Conservation (phyloP, 208 protist species). For the Herpetomonas tarakana region DNA sequence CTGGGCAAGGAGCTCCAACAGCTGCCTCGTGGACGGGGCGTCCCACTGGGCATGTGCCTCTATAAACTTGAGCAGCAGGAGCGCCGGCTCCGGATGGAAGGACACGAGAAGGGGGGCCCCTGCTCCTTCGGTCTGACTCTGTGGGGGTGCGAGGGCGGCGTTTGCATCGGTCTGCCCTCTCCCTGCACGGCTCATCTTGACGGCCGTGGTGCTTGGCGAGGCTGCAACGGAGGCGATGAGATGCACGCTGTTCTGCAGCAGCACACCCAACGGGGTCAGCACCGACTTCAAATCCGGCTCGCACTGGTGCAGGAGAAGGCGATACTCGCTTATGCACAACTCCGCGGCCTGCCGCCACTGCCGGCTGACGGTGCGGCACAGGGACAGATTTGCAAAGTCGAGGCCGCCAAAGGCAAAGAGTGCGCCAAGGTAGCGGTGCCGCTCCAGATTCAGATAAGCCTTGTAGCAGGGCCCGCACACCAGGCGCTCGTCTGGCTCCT, state of each 20-base stretch:
- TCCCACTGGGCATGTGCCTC: slow-evolving; percentile 30
- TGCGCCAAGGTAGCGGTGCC: slow-evolving; percentile 55
- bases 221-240: slow-evolving; percentile 34
- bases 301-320: slow-evolving; percentile 55
- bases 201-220: slow-evolving; percentile 10
- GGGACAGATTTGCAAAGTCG: slow-evolving; percentile 50
- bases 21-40: slow-evolving; percentile 3
- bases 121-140: neutral
- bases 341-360: slow-evolving; percentile 71
- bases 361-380: slow-evolving; percentile 55
- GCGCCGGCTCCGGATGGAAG: slow-evolving; percentile 34
- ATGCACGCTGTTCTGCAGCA: slow-evolving; percentile 58
- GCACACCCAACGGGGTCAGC: slow-evolving; percentile 30
- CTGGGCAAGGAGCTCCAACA: neutral
- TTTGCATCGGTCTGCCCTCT: neutral
- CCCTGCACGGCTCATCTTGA: neutral
- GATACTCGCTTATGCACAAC: slow-evolving; percentile 74
- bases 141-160: neutral
- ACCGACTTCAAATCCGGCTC: slow-evolving; percentile 36
- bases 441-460: slow-evolving; percentile 36
- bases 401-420: slow-evolving; percentile 59
- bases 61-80: slow-evolving; percentile 43
- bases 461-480: slow-evolving; percentile 62
- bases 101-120: slow-evolving; percentile 15
- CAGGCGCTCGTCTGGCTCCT: slow-evolving; percentile 48